Percentiles rank a stretch among this genome's conserved stretches.
phyloP scores from a whole-genome alignment of 495 filamentous ascomycete genomes.

The Glarea lozoyensis region DNA sequence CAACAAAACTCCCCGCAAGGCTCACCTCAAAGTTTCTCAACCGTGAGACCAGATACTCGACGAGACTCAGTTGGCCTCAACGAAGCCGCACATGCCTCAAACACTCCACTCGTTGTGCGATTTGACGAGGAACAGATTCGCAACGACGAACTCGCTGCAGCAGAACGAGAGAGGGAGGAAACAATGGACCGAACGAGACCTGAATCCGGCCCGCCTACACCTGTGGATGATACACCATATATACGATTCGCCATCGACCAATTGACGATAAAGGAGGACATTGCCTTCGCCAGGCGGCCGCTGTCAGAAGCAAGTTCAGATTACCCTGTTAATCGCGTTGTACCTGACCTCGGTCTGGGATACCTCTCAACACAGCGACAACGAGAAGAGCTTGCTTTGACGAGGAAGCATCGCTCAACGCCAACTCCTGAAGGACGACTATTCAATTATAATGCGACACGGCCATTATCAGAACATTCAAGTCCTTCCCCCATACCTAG shows the following conservation, averaged over 20 bases:
- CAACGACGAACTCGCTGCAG: slow-evolving; percentile 23
- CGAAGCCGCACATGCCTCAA: slow-evolving; percentile 13
- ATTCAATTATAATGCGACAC: slow-evolving; percentile 18
- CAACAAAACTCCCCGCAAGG: slow-evolving; percentile 25
- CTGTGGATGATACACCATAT: slow-evolving; percentile 59
- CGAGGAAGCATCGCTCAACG: slow-evolving; percentile 18
- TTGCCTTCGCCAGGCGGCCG: slow-evolving; percentile 19
- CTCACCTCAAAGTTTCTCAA: slow-evolving; percentile 26
- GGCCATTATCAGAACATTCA: slow-evolving; percentile 11
- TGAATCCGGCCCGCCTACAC: slow-evolving; percentile 41
- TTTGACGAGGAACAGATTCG: slow-evolving; percentile 28
- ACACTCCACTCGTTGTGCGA: slow-evolving; percentile 22
- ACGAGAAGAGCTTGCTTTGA: slow-evolving; percentile 17
- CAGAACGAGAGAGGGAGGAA: slow-evolving; percentile 17
- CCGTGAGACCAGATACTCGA: slow-evolving; percentile 18
- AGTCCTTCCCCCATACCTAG: neutral
- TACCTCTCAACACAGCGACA: slow-evolving; percentile 20
- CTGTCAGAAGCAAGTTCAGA: slow-evolving; percentile 29
- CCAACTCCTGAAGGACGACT: slow-evolving; percentile 11
- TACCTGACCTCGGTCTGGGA: slow-evolving; percentile 42
- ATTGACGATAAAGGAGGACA: slow-evolving; percentile 56
- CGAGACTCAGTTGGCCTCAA: slow-evolving; percentile 19
- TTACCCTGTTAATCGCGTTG: slow-evolving; percentile 38
- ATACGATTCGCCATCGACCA: slow-evolving; percentile 68
- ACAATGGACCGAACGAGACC: slow-evolving; percentile 11